phyloP scores from a whole-genome alignment of 495 filamentous ascomycete genomes.

The Hyphodiscus hymeniophilus region DNA sequence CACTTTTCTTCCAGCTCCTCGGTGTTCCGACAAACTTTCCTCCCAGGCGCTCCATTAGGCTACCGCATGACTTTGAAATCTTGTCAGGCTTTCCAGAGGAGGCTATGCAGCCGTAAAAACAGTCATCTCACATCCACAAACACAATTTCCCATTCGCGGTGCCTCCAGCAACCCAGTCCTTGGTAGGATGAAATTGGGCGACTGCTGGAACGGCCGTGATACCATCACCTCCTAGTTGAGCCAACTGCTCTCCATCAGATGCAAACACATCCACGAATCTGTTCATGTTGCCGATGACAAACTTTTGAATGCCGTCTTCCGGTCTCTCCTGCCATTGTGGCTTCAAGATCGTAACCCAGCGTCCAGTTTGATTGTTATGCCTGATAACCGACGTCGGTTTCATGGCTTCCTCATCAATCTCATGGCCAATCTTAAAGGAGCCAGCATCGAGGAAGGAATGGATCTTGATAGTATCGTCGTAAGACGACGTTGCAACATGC shows the following conservation, averaged over 20 bases:
- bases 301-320: conserved; percentile 66
- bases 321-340: conserved; percentile 87
- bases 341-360: conserved; percentile 68
- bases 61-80: no score
- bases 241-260: conserved; percentile 73
- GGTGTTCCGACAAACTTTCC: no score
- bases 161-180: conserved; percentile 88
- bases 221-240: conserved; percentile 78
- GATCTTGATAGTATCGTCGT: conserved; percentile 92
- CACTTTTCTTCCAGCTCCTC: no score
- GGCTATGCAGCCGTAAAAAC: no score
- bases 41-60: no score
- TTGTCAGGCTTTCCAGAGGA: neutral
- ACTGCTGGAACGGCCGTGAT: conserved; percentile 94
- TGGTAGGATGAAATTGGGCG: conserved; percentile 76
- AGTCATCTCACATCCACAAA: conserved; percentile 67
- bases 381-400: conserved; percentile 57
- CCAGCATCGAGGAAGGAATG: conserved; percentile 64
- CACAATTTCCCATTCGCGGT: conserved; percentile 89
- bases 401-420: conserved; percentile 53
- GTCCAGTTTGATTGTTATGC: conserved; percentile 95
- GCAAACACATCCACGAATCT: conserved; percentile 90
- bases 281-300: conserved; percentile 97
- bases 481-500: conserved; percentile 81
- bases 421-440: conserved; percentile 55